Base-by-base conservation (phyloP, 2,329 filamentous ascomycete species). In the Pyrenochaeta sp. region DNA sequence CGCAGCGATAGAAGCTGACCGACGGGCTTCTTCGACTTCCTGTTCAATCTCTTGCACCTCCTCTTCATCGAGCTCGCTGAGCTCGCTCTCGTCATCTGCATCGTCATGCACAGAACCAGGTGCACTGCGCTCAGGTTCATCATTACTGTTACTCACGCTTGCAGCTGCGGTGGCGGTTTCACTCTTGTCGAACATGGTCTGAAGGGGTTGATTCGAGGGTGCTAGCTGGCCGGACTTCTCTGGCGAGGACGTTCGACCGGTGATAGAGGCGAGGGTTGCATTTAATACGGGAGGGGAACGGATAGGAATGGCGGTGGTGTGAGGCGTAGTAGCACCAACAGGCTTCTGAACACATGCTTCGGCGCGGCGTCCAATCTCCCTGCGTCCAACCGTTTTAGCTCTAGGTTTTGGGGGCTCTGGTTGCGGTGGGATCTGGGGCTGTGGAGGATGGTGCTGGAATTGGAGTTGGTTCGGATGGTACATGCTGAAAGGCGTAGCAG, bases 321-420 rank as follows among this genome's bases (percentile, higher is more conserved):
- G 53, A 19, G 65, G 32, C 1, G 67, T 64, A 62, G 79, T 68
- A 49, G 70, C 67, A 28, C 71, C 69, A 37, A 72, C 71, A 25
- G 74, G 71, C 62, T 79, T 82, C 60, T 76, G 72, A 1, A 83
- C 81, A 58, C 85, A 85, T 0, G 83, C 81, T 71, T 89, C 87
- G 8, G 86, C 86, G 61, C 82, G 82, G 44, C 83, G 82, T 58
- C 85, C 82, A 27, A 89, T 81, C 62, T 89, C 86, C 13, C 85
- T 80, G 28, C 85, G 80, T 6, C 86, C 85, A 6, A 89, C 85
- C 5, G 85, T 84, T 67, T 87, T 86, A 22, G 84, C 82, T 54
- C 85, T 76, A 9, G 72, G 54, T 52, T 69, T 66, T 42, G 63
- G 54, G 9, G 59, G 58, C 22, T 73, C 70, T 40, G 69, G 57